phyloP scores from a whole-genome alignment of 176 grass and related monocot genomes.

The Alloteropsis semialata region DNA sequence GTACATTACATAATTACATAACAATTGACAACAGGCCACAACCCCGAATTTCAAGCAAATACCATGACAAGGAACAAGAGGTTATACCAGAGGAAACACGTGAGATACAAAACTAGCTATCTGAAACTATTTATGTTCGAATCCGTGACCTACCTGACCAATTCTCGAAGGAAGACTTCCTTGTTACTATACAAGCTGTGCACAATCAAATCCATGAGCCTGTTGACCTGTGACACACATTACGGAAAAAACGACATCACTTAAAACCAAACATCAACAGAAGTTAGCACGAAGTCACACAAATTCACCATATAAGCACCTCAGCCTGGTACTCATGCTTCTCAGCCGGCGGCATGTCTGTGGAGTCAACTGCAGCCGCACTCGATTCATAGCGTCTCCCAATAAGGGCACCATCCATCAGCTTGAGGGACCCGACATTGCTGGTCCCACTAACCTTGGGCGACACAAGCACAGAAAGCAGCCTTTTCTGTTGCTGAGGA shows the following conservation, averaged over 20 bases:
- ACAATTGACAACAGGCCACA: neutral
- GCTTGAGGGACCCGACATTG: constrained; percentile 14
- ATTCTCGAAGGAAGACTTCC: constrained; percentile 93
- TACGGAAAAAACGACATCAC: neutral
- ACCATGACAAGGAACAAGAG: neutral
- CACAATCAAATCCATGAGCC: constrained; percentile 98
- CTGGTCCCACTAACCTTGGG: constrained; percentile 24
- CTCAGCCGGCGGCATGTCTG: constrained; percentile 34
- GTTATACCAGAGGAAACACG: neutral
- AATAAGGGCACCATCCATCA: constrained; percentile 36
- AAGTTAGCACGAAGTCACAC: neutral
- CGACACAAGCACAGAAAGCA: constrained; percentile 39
- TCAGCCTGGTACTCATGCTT: constrained; percentile 95
- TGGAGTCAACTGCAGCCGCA: constrained; percentile 61
- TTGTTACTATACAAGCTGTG: constrained; percentile 99
- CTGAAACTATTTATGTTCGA: neutral
- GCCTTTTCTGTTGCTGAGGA: constrained; percentile 45
- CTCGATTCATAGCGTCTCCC: constrained; percentile 66
- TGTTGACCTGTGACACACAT: constrained; percentile 72
- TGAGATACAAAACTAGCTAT: neutral
- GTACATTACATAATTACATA: neutral
- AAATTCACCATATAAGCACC: constrained; percentile 33
- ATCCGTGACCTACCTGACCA: constrained; percentile 64
- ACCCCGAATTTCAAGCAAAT: neutral
- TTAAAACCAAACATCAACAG: neutral